These are phyloP conservation scores for Eucalyptus sideroxylon DNA, from an alignment of 345 rosid species.

Conservation along the genomic window DNA sequence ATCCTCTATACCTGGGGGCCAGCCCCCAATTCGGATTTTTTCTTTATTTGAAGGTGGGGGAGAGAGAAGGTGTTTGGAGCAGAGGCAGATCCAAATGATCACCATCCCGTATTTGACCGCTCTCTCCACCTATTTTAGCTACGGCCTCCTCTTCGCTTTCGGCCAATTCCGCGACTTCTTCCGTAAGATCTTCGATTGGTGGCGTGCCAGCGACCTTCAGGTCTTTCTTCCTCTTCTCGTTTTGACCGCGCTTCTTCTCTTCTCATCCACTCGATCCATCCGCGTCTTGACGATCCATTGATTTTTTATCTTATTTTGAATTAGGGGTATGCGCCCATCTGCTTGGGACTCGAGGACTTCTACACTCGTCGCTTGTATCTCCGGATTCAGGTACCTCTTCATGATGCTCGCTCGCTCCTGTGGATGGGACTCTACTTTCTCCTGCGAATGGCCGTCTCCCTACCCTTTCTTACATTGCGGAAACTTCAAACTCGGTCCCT, in stretches of 20 bases:
- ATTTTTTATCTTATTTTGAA: background rate
- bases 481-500: background rate
- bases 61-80: background rate
- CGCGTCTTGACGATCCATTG: background rate
- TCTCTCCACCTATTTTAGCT: constrained; percentile 36
- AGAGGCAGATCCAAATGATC: constrained; percentile 8
- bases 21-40: no score
- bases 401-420: background rate
- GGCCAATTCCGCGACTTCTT: constrained; percentile 44
- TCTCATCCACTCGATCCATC: background rate
- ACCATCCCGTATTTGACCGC: constrained; percentile 37
- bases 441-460: background rate
- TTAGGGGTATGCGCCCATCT: constrained; percentile 92
- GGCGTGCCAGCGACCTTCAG: constrained; percentile 19
- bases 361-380: constrained; percentile 73
- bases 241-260: background rate
- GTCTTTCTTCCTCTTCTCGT: background rate
- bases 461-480: background rate
- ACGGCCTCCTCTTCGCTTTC: constrained; percentile 31
- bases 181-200: constrained; percentile 30
- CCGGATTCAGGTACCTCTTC: constrained; percentile 64
- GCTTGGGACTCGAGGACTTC: constrained; percentile 86
- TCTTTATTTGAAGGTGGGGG: background rate
- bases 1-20: no score
- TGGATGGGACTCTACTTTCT: background rate